Evolutionary conservation across 2,329 filamentous ascomycete genomes (phyloP), one percentile per base, ranked within the genome.

Genomic region (Fusarium metavorans): DNA sequence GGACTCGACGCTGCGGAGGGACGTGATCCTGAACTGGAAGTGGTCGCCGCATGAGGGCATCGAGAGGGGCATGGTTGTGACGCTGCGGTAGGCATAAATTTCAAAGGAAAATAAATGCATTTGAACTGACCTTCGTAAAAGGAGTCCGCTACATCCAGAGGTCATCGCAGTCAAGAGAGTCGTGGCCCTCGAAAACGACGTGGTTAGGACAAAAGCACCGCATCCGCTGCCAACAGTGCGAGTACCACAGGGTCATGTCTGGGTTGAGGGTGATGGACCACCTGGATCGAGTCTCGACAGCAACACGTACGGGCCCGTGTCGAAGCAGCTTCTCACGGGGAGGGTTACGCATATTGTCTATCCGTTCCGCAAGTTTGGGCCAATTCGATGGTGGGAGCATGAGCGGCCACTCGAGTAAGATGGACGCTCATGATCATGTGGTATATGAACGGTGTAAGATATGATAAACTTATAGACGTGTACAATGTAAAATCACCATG

Each of bases 251-350:
- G 95, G 95, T 20, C 95, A 98, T 85, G 88, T 98, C 32, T 99
- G 97, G 97, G 91, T 99, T 1, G 96, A 98, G 81, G 97, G 97
- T 2, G 97, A 99, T 81, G 95, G 93, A 14, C 89, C 89, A 78
- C 89, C 90, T 77, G 88, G 89, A 60, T 89, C 90, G 77, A 94
- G 91, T 65, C 82, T 92, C 69, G 97, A 99, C 84, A 98, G 95
- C 83, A 97, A 98, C 83, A 91, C 91, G 14, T 98, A 97, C 82
- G 97, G 97, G 1, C 95, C 97, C 5, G 91, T 97, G 57, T 93
- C 93, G 27, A 90, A 90, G 73, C 90, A 89, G 64, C 81, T 98
- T 73, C 89, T 98, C 39, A 91, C 92, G 41, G 95, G 95, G 0
- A 91, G 88, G 78, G 91, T 95, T 23, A 90, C 92, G 14, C 90